Percentiles rank a stretch among this genome's conserved stretches.
Conservation (phyloP, 2,329 filamentous ascomycete species). For the Scedosporium apiospermum region DNA sequence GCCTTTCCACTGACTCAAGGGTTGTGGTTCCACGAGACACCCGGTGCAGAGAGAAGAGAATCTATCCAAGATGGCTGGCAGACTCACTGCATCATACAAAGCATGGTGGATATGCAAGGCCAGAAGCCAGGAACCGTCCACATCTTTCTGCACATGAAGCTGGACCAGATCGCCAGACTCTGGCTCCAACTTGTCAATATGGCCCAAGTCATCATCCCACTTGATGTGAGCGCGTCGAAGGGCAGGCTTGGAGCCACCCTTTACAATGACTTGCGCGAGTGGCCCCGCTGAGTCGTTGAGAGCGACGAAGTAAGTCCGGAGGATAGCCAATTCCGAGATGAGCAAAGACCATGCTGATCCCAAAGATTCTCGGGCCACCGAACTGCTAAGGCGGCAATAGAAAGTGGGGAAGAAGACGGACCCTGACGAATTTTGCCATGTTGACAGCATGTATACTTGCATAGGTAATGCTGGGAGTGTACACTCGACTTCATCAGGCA, state of each 20-base stretch:
- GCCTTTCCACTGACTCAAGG: constrained; percentile 16
- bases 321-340: constrained; percentile 45
- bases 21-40: constrained; percentile 8
- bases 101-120: constrained; percentile 69
- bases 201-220: not conserved
- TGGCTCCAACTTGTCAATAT: not conserved
- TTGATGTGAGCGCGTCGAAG: constrained; percentile 8
- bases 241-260: constrained; percentile 13
- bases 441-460: constrained; percentile 70
- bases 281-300: constrained; percentile 37
- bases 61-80: constrained; percentile 50
- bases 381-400: constrained; percentile 40
- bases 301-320: constrained; percentile 58
- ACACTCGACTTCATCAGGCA: constrained; percentile 36
- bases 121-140: constrained; percentile 19
- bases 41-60: constrained; percentile 17
- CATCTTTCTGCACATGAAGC: constrained; percentile 6
- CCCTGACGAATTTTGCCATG: constrained; percentile 61
- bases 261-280: constrained; percentile 53
- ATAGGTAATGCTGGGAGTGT: constrained; percentile 64
- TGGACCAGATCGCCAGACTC: constrained; percentile 4
- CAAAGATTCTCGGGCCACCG: constrained; percentile 30
- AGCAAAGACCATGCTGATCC: constrained; percentile 52
- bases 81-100: constrained; percentile 77
- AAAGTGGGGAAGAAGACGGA: constrained; percentile 68